These are phyloP conservation scores for Syzygium malaccense DNA, from an alignment of 441 rosid species.

Conservation along the genomic window DNA sequence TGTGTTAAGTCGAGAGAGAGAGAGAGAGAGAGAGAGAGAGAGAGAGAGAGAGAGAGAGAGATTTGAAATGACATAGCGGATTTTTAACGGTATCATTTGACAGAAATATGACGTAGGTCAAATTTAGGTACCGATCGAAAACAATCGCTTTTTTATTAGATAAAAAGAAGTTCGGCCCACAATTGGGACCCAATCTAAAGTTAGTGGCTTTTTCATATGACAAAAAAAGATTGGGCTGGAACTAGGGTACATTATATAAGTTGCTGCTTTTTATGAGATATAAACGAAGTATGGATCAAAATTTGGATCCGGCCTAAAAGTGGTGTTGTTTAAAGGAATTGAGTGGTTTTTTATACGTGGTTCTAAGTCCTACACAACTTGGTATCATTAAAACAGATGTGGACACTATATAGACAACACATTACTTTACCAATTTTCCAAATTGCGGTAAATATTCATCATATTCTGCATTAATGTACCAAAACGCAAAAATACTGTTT, in stretches of 20 bases:
- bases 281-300: not conserved
- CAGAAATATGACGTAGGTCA: not conserved
- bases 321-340: not conserved
- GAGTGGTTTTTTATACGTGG: not conserved
- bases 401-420: fast-evolving
- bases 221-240: not conserved
- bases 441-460: not conserved
- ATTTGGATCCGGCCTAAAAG: not conserved
- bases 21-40: not conserved
- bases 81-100: not conserved
- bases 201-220: not conserved
- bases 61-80: not conserved
- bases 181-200: not conserved
- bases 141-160: not conserved
- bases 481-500: too few species aligned
- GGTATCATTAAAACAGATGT: not conserved
- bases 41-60: not conserved
- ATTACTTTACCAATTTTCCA: not conserved
- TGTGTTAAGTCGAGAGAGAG: not conserved
- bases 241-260: not conserved
- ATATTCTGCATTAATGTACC: not conserved
- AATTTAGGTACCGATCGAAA: not conserved
- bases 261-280: not conserved
- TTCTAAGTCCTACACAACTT: not conserved
- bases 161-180: not conserved